Evolutionary conservation across 2,329 filamentous ascomycete species (phyloP).

Genomic region (Pyrenochaeta sp.): DNA sequence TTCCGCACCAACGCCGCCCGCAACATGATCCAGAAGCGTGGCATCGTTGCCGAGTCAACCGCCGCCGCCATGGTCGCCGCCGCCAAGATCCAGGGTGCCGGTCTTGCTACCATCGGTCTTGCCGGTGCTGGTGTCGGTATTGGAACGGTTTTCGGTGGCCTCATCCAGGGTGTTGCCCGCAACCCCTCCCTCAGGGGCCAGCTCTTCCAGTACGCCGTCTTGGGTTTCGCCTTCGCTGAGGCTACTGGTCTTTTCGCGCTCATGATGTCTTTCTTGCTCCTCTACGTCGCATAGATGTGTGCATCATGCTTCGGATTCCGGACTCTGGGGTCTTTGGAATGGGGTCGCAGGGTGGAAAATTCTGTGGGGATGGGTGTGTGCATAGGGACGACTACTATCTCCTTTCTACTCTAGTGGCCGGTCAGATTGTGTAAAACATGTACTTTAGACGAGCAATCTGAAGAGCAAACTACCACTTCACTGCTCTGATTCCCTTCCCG

Average conservation of each 20-base stretch:
- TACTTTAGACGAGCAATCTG: constrained; percentile 53
- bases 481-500: constrained; percentile 34
- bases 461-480: constrained; percentile 51
- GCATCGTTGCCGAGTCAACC: constrained; percentile 52
- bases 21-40: constrained; percentile 51
- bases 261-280: constrained; percentile 56
- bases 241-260: constrained; percentile 74
- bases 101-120: constrained; percentile 83
- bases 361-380: constrained; percentile 48
- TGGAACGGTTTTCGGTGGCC: constrained; percentile 90
- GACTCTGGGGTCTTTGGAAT: constrained; percentile 43
- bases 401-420: constrained; percentile 49
- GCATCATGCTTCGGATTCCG: constrained; percentile 42
- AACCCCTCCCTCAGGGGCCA: constrained; percentile 94
- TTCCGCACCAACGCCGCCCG: constrained; percentile 52
- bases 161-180: constrained; percentile 88
- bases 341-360: constrained; percentile 47
- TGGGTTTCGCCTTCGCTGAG: constrained; percentile 94
- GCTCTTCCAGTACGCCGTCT: constrained; percentile 95
- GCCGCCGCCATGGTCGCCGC: constrained; percentile 53
- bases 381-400: constrained; percentile 49
- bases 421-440: constrained; percentile 54
- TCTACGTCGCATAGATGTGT: constrained; percentile 52
- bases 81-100: constrained; percentile 53
- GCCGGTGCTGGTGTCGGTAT: constrained; percentile 94